phyloP scores from a whole-genome alignment of 2,329 filamentous ascomycete genomes.

The Cytospora schulzeri region DNA sequence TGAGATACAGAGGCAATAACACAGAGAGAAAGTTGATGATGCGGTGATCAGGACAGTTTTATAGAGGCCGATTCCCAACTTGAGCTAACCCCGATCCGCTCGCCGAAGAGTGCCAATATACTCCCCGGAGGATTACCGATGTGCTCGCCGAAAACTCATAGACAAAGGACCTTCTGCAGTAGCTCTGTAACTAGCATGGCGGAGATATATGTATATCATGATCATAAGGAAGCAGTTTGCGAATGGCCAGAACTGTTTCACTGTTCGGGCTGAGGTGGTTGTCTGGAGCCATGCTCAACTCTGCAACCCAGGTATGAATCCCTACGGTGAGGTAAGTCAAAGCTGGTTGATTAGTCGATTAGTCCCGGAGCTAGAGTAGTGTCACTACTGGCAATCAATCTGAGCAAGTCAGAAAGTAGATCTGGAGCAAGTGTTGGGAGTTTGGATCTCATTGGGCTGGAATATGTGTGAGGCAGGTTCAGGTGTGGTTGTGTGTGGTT shows the following conservation, averaged over 20 bases:
- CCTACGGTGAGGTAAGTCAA: too few species aligned
- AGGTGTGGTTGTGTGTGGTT: too few species aligned
- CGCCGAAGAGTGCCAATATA: constrained; percentile 6
- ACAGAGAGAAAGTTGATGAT: background rate
- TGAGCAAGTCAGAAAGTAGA: background rate
- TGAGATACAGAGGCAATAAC: too few species aligned
- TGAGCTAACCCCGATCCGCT: constrained; percentile 8
- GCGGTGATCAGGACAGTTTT: background rate
- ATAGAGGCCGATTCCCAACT: background rate
- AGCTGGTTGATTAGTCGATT: too few species aligned
- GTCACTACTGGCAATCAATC: too few species aligned
- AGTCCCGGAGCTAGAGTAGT: too few species aligned
- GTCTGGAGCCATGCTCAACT: background rate
- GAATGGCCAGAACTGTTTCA: background rate
- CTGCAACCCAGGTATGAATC: too few species aligned
- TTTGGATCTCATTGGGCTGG: background rate
- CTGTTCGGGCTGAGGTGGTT: background rate
- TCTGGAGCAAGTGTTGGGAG: background rate
- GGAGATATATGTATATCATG: background rate
- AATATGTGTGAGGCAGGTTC: background rate
- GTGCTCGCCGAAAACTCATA: background rate
- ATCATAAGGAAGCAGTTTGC: too few species aligned
- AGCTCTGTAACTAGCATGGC: too few species aligned
- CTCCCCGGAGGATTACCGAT: background rate
- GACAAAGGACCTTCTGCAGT: too few species aligned